Base-by-base conservation (phyloP, 345 rosid species). In the Eucalyptus dawsonii region DNA sequence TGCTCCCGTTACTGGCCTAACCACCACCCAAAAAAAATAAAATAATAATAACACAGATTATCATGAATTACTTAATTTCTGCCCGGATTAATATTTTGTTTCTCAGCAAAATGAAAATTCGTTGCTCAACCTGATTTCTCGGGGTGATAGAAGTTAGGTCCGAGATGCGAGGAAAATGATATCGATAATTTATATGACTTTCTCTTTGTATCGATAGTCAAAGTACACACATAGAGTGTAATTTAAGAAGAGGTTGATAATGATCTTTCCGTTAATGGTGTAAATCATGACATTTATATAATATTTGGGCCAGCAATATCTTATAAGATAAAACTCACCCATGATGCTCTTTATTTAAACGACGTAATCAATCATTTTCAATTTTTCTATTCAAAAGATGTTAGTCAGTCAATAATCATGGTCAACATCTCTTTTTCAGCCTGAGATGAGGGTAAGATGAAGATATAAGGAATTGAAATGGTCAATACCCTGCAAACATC, bases 1-100 rank as follows among this genome's bases (percentile, higher is more conserved):
- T 27, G 94, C 99, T 86, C 99, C 98, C 3, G 97, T 94, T 6
- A 95, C 86, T 1, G 95, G 97, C 87, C 97, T 96, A 91, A 87
- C 87, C 89, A 50, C 62, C 44, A 80, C 8, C 14, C 8, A 25
- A 13, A 42, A 31, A 10, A 6, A 16, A n/a, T 0, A 4, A 0
- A 7, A 1, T 4, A 24, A 7, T 54, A 45, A n/a, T 0, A 54
- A 37, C 80, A 21, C 58, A 25, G 12, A 72, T 72, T 37, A 37
- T 19, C 27, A 3, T 37, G 25, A 72, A 37, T 37, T 19, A 40
- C 14, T 37, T 37, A 37, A 37, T 72, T 19, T 69, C 24, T 37
- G 14, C 25, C 27, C 27, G 1, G 22, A 10, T 37, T 72, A 72
- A 3, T 37, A 3, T 37, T 72, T 72, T 50, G 13, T 34, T 69